Base-by-base conservation (phyloP, 768 basidiomycete species). In the Mycena olivaceomarginata region DNA sequence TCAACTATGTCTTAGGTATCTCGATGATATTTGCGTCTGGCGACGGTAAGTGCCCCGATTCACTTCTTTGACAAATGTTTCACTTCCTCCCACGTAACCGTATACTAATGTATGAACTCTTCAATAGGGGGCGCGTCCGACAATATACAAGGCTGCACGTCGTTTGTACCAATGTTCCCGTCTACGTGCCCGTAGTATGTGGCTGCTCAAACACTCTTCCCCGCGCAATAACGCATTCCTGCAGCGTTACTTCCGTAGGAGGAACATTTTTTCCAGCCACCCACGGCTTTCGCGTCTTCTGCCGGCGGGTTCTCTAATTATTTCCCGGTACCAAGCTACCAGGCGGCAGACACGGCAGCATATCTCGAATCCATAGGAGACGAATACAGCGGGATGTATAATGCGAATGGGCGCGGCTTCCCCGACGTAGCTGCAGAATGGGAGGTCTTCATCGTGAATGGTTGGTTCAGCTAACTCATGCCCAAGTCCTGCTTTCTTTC, bases 161-260 rank as follows among this genome's bases (percentile, higher is more conserved):
- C 68, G 37, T 69, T 69, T 69, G 68, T 69, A 59, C 68, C 68
- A 31, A 69, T 39, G 68, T 69, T 69, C 57, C 69, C 69, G 41
- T 20, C 69, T 13, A 70, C 53, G 22, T 70, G 69, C 43, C 69
- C 69, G 4, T 70, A 70, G 69, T 70, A 70, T 60, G 69, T 60
- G 16, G 25, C 59, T 25, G 39, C 37, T 70, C 57, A 60, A 13
- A 41, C 39, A 41, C 37, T 22, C 16, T 68, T 40, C 22, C 16
- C n/a, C 41, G 15, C 11, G 56, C 59, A 59, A 22, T 60, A 39
- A 46, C 18, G 4, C 22, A 25, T 60, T 59, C 59, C 37, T 60
- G 6, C 39, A 70, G 69, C 22, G 69, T 70, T 10, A 70, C 69
- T 25, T 60, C 69, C 41, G 69, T 70, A 4, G 69, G 69, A 57